Evolutionary conservation across 768 basidiomycete species (phyloP).

Genomic region (Mrakia gelida): DNA sequence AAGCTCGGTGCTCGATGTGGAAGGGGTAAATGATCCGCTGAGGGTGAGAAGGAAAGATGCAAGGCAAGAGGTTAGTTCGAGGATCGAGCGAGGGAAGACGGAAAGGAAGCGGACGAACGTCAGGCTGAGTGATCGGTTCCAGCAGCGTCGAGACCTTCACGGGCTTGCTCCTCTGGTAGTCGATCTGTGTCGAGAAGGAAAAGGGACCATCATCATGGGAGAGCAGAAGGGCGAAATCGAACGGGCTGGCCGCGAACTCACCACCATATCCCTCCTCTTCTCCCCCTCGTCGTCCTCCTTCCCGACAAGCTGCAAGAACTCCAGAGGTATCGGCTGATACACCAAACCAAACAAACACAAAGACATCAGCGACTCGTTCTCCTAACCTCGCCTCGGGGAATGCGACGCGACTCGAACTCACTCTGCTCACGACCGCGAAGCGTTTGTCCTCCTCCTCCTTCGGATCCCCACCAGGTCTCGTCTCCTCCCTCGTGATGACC

Average conservation of each 20-base stretch:
- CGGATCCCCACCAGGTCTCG: constrained; percentile 13
- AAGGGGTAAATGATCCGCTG: constrained; percentile 22
- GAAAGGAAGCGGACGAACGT: neutral
- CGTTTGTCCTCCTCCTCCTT: constrained; percentile 26
- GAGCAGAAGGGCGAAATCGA: too few relatives aligned
- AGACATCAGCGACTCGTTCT: neutral
- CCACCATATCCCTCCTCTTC: constrained; percentile 30
- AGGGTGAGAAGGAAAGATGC: too few relatives aligned
- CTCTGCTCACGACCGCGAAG: constrained; percentile 28
- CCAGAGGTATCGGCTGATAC: constrained; percentile 26
- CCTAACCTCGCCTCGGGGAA: too few relatives aligned
- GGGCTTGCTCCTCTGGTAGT: constrained; percentile 23
- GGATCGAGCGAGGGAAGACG: neutral
- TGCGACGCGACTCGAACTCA: neutral
- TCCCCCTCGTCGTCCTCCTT: constrained; percentile 18
- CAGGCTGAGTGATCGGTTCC: constrained; percentile 28
- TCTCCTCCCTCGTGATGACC: constrained; percentile 28
- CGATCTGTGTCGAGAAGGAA: constrained; percentile 6
- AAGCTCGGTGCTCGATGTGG: constrained; percentile 26
- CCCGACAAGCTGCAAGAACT: constrained; percentile 28
- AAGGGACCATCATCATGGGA: too few relatives aligned
- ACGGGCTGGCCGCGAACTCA: too few relatives aligned
- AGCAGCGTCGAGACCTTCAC: constrained; percentile 21
- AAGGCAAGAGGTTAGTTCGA: neutral
- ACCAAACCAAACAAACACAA: neutral